These are phyloP conservation scores for Ceratocystis eucalypticola DNA, from an alignment of 2,329 filamentous ascomycete genomes.

Conservation along the genomic window DNA sequence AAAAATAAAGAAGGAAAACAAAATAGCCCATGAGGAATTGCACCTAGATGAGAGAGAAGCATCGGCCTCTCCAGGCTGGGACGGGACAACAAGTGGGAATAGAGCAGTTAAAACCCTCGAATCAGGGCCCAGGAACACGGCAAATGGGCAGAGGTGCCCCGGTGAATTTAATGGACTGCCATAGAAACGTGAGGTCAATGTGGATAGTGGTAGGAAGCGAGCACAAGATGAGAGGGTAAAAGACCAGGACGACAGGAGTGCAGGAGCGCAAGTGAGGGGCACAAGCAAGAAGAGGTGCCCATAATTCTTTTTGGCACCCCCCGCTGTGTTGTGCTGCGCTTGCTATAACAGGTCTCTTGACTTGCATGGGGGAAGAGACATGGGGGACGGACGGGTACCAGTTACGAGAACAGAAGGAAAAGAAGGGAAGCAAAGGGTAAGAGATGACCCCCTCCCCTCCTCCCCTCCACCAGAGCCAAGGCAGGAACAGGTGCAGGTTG, in stretches of 20 bases:
- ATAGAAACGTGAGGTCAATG: constrained; percentile 12
- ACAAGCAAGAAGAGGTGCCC: background rate
- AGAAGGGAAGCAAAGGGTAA: background rate
- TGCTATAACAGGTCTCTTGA: background rate
- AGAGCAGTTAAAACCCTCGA: background rate
- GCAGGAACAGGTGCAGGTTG: background rate
- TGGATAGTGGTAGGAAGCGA: background rate
- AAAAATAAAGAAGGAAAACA: background rate
- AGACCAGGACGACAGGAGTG: constrained; percentile 2
- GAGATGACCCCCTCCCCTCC: background rate
- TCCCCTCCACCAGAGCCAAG: constrained; percentile 1
- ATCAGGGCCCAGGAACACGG: constrained; percentile 1
- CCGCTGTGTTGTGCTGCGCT: constrained; percentile 1
- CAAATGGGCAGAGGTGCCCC: background rate
- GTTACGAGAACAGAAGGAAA: constrained; percentile 3
- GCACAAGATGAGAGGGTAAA: too few species aligned
- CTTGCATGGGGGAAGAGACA: background rate
- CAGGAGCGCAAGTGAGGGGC: constrained; percentile 12
- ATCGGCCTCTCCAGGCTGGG: background rate
- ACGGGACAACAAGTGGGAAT: constrained; percentile 4
- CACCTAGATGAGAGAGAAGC: background rate
- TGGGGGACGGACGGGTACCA: background rate
- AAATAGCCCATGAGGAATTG: background rate
- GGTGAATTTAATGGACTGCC: constrained; percentile 6
- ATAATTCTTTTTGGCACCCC: constrained; percentile 14